Evolutionary conservation across 164 flowering plant species (phyloP), one percentile per base, ranked within the genome.

Genomic region (Stephania japonica): DNA sequence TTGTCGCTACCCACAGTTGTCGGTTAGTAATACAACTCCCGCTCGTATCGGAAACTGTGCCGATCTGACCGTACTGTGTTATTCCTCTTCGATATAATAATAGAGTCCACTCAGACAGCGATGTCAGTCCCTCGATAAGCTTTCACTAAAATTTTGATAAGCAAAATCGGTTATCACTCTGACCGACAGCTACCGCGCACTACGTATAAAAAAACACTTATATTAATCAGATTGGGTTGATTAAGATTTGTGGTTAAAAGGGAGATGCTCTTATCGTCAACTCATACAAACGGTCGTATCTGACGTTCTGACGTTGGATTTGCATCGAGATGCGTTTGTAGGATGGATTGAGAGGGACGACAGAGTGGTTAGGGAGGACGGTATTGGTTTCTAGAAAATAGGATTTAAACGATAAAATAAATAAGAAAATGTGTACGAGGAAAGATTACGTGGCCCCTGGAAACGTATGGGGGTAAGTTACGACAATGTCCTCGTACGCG

Each of bases 381-480:
- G 75, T 42, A 43, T 44, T 64, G 18, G 43, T 25, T 11, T 44
- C 50, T 47, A 11, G 27, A 19, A 26, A 41, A 5, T 16, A 13
- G 66, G 27, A 71, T 42, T 62, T 25, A 6, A 72, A 16, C 18
- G 42, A 16, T 1, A 23, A 72, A 64, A 65, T 38, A 62, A 47
- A 47, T n/a, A 47, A 23, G 49, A 43, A 72, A 72, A 65, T 72
- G 75, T 65, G 75, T 72, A 72, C 75, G 75, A 72, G 75, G 75
- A 72, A 65, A 25, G 69, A 63, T 72, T 64, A 65, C 75, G 68
- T 72, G 75, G 68, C 69, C 11, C 27, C 59, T 16, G 56, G 69
- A 65, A 64, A 56, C 73, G 42, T 32, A 38, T 19, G 2, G 19
- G 9, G 47, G 1, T 5, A 9, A 23, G 18, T 71, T 56, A 16